Conservation (phyloP, 148 eudicot genomes). For the Spergularia marina region DNA sequence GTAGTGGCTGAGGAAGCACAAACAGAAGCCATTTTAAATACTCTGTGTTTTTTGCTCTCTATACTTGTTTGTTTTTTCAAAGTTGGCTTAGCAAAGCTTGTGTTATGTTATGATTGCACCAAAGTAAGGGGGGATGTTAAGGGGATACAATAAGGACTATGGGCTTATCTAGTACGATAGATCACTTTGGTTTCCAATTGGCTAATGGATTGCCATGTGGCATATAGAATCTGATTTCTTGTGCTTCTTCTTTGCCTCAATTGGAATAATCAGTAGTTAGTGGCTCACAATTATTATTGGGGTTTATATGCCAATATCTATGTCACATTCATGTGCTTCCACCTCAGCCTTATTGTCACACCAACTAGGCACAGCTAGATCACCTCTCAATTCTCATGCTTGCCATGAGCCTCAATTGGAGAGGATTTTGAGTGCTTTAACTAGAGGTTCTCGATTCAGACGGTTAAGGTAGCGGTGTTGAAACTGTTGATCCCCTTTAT, state of each 20-base stretch:
- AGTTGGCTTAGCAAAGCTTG: neutral
- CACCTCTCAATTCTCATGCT: too few species aligned
- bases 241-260: slow-evolving; percentile 20
- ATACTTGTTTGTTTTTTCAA: too few species aligned
- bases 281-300: slow-evolving; percentile 36
- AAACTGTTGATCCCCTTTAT: too few species aligned
- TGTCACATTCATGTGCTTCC: slow-evolving; percentile 8
- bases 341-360: neutral
- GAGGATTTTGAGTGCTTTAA: too few species aligned
- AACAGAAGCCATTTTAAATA: slow-evolving; percentile 63
- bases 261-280: slow-evolving; percentile 38
- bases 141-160: neutral
- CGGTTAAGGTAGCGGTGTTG: too few species aligned
- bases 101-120: slow-evolving; percentile 2
- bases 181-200: slow-evolving; percentile 46
- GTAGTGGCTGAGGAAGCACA: slow-evolving; percentile 93
- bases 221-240: slow-evolving; percentile 39
- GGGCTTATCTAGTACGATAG: slow-evolving; percentile 37
- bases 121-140: neutral
- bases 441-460: too few species aligned
- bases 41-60: too few species aligned
- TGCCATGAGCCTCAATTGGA: too few species aligned
- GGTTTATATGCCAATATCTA: slow-evolving; percentile 2
- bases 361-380: too few species aligned
- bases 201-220: slow-evolving; percentile 55